phyloP scores from a whole-genome alignment of 2,329 filamentous ascomycete species.

The Aspergillus ruber region DNA sequence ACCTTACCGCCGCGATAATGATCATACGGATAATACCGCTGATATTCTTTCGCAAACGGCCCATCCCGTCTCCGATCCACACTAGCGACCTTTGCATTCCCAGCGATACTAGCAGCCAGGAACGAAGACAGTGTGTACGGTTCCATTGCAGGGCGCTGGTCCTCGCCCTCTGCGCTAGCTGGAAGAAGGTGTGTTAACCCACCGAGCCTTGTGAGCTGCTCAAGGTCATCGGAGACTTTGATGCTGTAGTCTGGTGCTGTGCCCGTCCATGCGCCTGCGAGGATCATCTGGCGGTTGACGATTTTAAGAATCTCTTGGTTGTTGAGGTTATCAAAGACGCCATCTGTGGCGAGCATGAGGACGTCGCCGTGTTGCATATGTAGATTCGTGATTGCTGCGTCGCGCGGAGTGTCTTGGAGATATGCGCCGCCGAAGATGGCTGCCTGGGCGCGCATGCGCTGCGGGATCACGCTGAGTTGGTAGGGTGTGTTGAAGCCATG shows the following conservation, averaged over 20 bases:
- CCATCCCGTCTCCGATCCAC: slow-evolving; percentile 75
- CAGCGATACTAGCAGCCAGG: slow-evolving; percentile 71
- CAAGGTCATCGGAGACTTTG: slow-evolving; percentile 56
- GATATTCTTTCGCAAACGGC: slow-evolving; percentile 91
- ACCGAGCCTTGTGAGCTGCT: slow-evolving; percentile 46
- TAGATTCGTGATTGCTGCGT: slow-evolving; percentile 74
- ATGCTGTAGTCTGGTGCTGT: slow-evolving; percentile 53
- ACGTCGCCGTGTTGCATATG: slow-evolving; percentile 82
- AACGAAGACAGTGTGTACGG: slow-evolving; percentile 63
- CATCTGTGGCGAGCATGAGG: slow-evolving; percentile 88
- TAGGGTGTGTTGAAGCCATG: slow-evolving; percentile 98
- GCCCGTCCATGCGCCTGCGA: slow-evolving; percentile 63
- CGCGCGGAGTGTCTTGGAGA: slow-evolving; percentile 74
- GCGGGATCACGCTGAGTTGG: slow-evolving; percentile 82
- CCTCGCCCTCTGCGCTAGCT: not conserved
- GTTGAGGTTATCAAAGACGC: slow-evolving; percentile 92
- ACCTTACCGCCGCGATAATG: slow-evolving; percentile 87
- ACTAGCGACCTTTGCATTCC: slow-evolving; percentile 78
- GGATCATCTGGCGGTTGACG: slow-evolving; percentile 69
- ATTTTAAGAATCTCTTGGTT: slow-evolving; percentile 81
- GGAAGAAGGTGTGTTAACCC: slow-evolving; percentile 28
- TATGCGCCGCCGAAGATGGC: slow-evolving; percentile 75
- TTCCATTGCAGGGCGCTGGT: slow-evolving; percentile 7
- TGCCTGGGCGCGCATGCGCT: slow-evolving; percentile 69
- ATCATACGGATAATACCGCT: slow-evolving; percentile 78